phyloP scores from a whole-genome alignment of 345 rosid genomes.

The Pugionium dolabratum region DNA sequence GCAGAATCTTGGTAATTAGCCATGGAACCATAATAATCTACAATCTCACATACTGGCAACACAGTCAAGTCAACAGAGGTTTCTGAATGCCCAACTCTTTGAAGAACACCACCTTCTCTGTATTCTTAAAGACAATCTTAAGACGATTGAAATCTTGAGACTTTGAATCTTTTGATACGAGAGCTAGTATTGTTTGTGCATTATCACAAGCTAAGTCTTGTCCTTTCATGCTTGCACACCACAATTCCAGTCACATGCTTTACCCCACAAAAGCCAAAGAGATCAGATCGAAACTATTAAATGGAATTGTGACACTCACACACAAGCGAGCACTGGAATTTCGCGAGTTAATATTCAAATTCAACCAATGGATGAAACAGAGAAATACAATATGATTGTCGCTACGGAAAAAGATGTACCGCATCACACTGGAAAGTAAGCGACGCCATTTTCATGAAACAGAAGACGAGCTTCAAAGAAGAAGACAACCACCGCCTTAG shows the following conservation, averaged over 20 bases:
- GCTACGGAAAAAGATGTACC: constrained; percentile 5
- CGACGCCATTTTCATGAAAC: constrained; percentile 27
- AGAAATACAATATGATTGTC: constrained; percentile 9
- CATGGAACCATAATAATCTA: constrained; percentile 98
- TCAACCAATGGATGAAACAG: neutral
- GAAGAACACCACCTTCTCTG: constrained; percentile 86
- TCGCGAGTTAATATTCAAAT: neutral
- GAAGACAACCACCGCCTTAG: neutral
- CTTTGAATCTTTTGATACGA: constrained; percentile 74
- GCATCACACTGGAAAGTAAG: constrained; percentile 10
- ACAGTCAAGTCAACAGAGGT: constrained; percentile 87
- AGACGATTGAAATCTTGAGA: constrained; percentile 83
- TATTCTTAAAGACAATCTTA: constrained; percentile 70
- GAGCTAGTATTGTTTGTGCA: constrained; percentile 64
- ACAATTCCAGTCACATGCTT: constrained; percentile 91
- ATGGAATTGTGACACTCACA: neutral
- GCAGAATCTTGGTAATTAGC: constrained; percentile 81
- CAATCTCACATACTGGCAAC: constrained; percentile 88
- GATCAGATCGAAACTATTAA: neutral
- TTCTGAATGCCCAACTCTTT: constrained; percentile 98
- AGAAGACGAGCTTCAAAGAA: constrained; percentile 14
- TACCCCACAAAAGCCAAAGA: constrained; percentile 69
- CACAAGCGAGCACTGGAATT: neutral
- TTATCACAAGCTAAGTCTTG: constrained; percentile 86
- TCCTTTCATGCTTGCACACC: constrained; percentile 79